Evolutionary conservation across 2,329 filamentous ascomycete species (phyloP).

Genomic region (Drechslerella stenobrocha): DNA sequence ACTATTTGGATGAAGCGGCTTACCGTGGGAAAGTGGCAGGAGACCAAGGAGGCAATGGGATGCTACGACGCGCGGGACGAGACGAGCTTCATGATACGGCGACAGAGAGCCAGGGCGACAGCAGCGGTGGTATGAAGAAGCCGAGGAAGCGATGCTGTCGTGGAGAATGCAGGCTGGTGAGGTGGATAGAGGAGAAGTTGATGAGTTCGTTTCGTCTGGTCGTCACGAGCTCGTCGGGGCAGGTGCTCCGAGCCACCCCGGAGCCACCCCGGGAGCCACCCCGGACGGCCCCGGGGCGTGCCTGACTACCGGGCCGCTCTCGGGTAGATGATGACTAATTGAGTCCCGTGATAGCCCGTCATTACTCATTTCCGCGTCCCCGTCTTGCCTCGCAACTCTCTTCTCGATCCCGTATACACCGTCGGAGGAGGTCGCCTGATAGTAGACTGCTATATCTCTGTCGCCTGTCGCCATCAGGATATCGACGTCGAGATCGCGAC

Average conservation of each 20-base stretch:
- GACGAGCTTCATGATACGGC: slow-evolving; percentile 32
- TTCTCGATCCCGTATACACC: background rate
- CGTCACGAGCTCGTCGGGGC: slow-evolving; percentile 1
- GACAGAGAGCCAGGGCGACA: slow-evolving; percentile 13
- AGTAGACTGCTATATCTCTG: background rate
- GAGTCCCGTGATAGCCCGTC: slow-evolving; percentile 43
- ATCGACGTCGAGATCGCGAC: too few species aligned
- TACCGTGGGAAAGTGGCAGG: slow-evolving; percentile 12
- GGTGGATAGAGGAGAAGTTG: slow-evolving; percentile 5
- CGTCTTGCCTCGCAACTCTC: slow-evolving; percentile 6
- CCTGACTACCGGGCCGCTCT: too few species aligned
- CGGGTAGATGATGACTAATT: background rate
- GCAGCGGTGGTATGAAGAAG: slow-evolving; percentile 4
- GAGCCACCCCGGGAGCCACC: background rate
- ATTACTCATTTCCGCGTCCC: slow-evolving; percentile 14
- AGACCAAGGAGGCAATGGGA: slow-evolving; percentile 9
- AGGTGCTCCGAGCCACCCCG: background rate
- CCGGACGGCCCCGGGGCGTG: background rate
- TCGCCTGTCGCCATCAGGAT: background rate
- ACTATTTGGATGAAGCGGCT: slow-evolving; percentile 8
- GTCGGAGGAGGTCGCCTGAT: background rate
- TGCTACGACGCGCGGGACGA: slow-evolving; percentile 31
- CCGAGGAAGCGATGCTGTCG: background rate
- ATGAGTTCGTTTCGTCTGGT: slow-evolving; percentile 8
- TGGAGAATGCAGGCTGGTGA: slow-evolving; percentile 1